Conservation (phyloP, 2,329 filamentous ascomycete genomes). For the Fusarium anguioides region DNA sequence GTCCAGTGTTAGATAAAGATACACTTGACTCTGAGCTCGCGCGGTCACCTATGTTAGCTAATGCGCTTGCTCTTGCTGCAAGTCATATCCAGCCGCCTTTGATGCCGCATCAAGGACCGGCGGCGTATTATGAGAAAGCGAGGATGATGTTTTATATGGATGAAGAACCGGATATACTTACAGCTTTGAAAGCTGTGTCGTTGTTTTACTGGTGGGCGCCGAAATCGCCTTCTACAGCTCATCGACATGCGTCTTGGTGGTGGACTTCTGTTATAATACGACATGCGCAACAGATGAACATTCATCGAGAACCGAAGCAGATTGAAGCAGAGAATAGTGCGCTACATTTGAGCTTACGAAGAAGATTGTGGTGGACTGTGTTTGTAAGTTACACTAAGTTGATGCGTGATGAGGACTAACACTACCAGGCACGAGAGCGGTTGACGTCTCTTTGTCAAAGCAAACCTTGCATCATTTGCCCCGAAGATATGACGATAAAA, state of each 20-base stretch:
- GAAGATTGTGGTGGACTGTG: constrained; percentile 38
- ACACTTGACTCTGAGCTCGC: constrained; percentile 47
- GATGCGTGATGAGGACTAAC: background rate
- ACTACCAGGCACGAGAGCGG: constrained; percentile 33
- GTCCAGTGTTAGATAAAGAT: constrained; percentile 53
- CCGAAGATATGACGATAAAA: constrained; percentile 54
- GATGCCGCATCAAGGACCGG: constrained; percentile 53
- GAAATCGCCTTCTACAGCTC: constrained; percentile 51
- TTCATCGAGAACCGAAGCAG: constrained; percentile 54
- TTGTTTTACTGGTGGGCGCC: constrained; percentile 60
- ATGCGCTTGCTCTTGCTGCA: constrained; percentile 54
- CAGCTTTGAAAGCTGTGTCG: constrained; percentile 51
- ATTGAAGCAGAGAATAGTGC: background rate
- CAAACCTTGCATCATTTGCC: constrained; percentile 57
- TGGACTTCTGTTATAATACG: constrained; percentile 58
- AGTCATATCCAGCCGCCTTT: constrained; percentile 57
- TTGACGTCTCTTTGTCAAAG: constrained; percentile 56
- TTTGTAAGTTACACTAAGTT: constrained; percentile 16
- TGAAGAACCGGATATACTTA: constrained; percentile 52
- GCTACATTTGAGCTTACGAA: constrained; percentile 22
- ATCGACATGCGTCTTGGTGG: constrained; percentile 57
- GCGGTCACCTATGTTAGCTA: constrained; percentile 50
- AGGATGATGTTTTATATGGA: constrained; percentile 55
- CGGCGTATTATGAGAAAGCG: constrained; percentile 54
- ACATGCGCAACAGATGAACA: constrained; percentile 57